A percentile compares a stretch with the other conserved stretches of the same genome.
Evolutionary conservation across 1,284 basidiomycete genomes (phyloP).

Genomic region (Ustilago hordei): DNA sequence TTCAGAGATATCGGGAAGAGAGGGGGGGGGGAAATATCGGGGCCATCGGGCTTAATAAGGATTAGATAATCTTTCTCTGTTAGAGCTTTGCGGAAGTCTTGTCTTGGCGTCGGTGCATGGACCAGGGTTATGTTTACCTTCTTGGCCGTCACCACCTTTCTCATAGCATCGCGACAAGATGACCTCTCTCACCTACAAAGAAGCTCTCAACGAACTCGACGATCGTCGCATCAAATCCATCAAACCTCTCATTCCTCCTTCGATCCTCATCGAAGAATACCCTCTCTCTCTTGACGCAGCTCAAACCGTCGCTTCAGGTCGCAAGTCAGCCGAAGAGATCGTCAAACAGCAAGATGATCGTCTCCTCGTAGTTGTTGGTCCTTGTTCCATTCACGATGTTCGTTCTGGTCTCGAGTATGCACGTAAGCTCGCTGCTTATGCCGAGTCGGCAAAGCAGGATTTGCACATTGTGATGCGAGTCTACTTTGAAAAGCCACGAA

Average conservation of each 20-base stretch:
- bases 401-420: conserved; percentile 66
- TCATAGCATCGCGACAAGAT: conserved; percentile 1
- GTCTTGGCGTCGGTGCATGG: not conserved
- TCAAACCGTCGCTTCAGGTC: conserved; percentile 55
- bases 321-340: conserved; percentile 61
- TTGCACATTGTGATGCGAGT: conserved; percentile 88
- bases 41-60: too few relatives aligned
- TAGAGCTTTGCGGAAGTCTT: too few relatives aligned
- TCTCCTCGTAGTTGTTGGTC: conserved; percentile 66
- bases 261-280: conserved; percentile 67
- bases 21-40: too few relatives aligned
- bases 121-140: not conserved
- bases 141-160: conserved; percentile 3
- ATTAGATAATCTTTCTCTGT: too few relatives aligned
- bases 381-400: conserved; percentile 69
- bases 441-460: conserved; percentile 83
- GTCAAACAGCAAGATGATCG: conserved; percentile 64
- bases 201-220: conserved; percentile 65
- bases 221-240: conserved; percentile 66
- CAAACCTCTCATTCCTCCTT: conserved; percentile 66
- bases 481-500: conserved; percentile 73
- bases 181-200: conserved; percentile 45
- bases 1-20: too few relatives aligned
- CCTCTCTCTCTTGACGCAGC: conserved; percentile 60
- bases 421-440: conserved; percentile 79